Conservation (phyloP, 768 basidiomycete genomes). For the Tulasnella sp. region DNA sequence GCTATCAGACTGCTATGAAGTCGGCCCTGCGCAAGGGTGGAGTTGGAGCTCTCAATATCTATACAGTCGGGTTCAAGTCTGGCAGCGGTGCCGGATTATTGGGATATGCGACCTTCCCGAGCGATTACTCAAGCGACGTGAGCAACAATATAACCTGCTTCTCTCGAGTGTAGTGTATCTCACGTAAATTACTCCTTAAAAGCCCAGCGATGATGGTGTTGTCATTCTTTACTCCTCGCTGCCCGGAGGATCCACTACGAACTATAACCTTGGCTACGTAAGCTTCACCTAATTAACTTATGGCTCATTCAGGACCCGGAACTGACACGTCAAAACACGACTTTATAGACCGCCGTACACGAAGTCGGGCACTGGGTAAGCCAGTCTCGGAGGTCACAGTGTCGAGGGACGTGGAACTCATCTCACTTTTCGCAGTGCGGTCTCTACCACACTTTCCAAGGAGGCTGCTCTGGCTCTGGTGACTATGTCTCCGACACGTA, state of each 20-base stretch:
- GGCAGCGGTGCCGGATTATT: constrained; percentile 30
- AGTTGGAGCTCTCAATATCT: constrained; percentile 32
- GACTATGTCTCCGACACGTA: constrained; percentile 25
- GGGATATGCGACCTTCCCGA: constrained; percentile 37
- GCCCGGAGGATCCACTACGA: constrained; percentile 29
- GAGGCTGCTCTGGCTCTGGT: constrained; percentile 25
- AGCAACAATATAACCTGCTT: background rate
- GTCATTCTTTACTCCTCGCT: constrained; percentile 32
- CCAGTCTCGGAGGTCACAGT: background rate
- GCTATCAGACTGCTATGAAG: constrained; percentile 34
- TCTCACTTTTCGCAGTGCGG: constrained; percentile 23
- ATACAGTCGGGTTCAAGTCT: constrained; percentile 27
- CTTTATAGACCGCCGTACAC: constrained; percentile 32
- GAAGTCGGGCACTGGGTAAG: constrained; percentile 36
- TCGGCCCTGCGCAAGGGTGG: constrained; percentile 32
- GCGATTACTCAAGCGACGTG: constrained; percentile 9
- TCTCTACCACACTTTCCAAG: constrained; percentile 39
- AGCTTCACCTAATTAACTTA: too few relatives aligned
- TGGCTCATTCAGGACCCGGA: too few relatives aligned
- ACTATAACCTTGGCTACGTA: constrained; percentile 17
- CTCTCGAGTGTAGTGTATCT: background rate
- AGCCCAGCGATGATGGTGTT: constrained; percentile 35
- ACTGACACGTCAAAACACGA: too few relatives aligned
- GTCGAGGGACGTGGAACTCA: background rate
- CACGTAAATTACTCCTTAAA: background rate